phyloP scores from a whole-genome alignment of 257 asterid species.

The Solanum piurae region DNA sequence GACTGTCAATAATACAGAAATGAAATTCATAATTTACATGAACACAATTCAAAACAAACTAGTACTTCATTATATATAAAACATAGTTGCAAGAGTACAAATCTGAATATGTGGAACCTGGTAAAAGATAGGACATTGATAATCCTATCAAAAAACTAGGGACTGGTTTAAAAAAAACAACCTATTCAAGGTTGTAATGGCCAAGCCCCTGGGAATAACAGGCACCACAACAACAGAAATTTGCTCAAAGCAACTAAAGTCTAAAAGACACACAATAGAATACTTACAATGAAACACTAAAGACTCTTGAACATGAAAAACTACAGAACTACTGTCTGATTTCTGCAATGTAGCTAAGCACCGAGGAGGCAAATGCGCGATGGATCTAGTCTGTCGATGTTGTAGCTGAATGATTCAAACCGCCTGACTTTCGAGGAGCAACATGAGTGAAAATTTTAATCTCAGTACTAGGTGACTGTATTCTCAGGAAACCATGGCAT shows the following conservation, averaged over 20 bases:
- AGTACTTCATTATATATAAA: background rate
- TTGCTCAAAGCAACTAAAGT: background rate
- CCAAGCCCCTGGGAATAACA: background rate
- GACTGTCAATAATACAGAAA: fast-evolving
- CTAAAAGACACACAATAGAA: background rate
- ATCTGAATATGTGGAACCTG: background rate
- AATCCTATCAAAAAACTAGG: background rate
- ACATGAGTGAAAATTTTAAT: background rate
- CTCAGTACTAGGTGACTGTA: background rate
- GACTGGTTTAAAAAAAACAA: background rate
- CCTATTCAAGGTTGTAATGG: background rate
- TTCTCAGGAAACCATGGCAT: slow-evolving; percentile 9
- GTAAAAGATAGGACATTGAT: background rate
- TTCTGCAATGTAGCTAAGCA: background rate
- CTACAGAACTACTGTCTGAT: background rate
- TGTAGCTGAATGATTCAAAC: background rate
- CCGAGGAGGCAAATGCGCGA: background rate
- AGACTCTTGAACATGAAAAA: background rate
- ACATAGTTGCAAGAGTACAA: background rate
- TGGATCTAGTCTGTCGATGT: background rate
- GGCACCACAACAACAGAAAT: background rate
- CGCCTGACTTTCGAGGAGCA: background rate
- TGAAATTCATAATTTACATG: too few species aligned
- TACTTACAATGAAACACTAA: background rate
- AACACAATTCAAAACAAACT: background rate